Percentiles rank a stretch among this genome's conserved stretches.
Evolutionary conservation across 2,329 filamentous ascomycete genomes (phyloP).

Genomic region (Huntiella decipiens): DNA sequence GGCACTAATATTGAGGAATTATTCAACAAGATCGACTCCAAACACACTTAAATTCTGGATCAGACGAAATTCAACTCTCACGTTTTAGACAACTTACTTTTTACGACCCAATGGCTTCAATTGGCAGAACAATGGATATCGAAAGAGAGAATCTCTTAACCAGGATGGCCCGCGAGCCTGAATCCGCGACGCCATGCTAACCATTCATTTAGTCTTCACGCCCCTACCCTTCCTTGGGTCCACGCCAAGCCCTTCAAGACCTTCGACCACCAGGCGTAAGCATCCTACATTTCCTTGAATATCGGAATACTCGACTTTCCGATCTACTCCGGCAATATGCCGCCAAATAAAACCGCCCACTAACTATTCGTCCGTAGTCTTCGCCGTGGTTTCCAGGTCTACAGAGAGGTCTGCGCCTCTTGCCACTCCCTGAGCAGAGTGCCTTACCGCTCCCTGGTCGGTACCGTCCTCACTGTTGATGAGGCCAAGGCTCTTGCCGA

Average conservation of each 20-base stretch:
- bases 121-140: constrained; percentile 2
- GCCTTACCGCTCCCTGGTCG: constrained; percentile 82
- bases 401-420: constrained; percentile 91
- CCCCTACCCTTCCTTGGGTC: constrained; percentile 88
- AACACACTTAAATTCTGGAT: too few species aligned
- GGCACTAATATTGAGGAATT: neutral
- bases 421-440: constrained; percentile 94
- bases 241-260: constrained; percentile 85
- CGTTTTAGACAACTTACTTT: neutral
- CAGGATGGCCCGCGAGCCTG: neutral
- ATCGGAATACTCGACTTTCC: constrained; percentile 1
- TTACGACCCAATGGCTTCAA: constrained; percentile 1
- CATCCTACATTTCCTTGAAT: constrained; percentile 13
- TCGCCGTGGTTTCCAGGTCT: constrained; percentile 97
- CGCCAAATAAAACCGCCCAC: neutral
- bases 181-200: constrained; percentile 15
- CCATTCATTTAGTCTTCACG: constrained; percentile 50
- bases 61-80: too few species aligned
- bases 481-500: constrained; percentile 95
- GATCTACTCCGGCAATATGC: constrained; percentile 5
- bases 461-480: constrained; percentile 81
- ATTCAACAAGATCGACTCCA: neutral
- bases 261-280: constrained; percentile 92
- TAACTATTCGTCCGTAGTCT: constrained; percentile 37
- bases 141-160: neutral